These are phyloP conservation scores for Yamadazyma diddensiae DNA, from an alignment of 1,139 yeast genomes.

Conservation along the genomic window DNA sequence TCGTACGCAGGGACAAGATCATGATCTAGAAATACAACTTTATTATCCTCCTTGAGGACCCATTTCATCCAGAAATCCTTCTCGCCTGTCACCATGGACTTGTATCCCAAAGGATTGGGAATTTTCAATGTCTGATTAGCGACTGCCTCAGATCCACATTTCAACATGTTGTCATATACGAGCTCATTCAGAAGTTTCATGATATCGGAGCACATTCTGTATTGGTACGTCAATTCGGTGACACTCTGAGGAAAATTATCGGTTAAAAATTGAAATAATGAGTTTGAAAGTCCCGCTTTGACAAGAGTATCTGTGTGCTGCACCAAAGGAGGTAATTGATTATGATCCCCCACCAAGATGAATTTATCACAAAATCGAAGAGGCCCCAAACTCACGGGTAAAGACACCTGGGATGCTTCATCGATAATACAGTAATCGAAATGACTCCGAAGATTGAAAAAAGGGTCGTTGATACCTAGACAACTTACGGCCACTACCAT, in stretches of 20 bases:
- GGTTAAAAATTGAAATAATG: conserved; percentile 72
- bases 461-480: conserved; percentile 67
- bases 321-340: conserved; percentile 85
- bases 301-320: conserved; percentile 55
- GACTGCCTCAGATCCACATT: conserved; percentile 68
- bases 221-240: conserved; percentile 75
- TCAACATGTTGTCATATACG: conserved; percentile 70
- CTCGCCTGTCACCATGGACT: conserved; percentile 9
- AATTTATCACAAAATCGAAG: conserved; percentile 73
- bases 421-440: conserved; percentile 95
- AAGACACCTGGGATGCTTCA: conserved; percentile 92
- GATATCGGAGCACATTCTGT: conserved; percentile 89
- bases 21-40: conserved; percentile 77
- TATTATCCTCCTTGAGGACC: conserved; percentile 33
- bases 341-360: conserved; percentile 91
- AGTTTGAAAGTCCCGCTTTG: conserved; percentile 64
- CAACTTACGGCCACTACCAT: conserved; percentile 88
- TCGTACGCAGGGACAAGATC: conserved; percentile 67
- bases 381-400: conserved; percentile 91
- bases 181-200: conserved; percentile 79
- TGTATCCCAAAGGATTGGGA: conserved; percentile 32
- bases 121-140: conserved; percentile 54
- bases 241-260: conserved; percentile 71
- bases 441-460: conserved; percentile 50
- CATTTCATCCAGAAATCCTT: conserved; percentile 30